Percentiles rank a stretch among this genome's conserved stretches.
Evolutionary conservation across 2,329 filamentous ascomycete genomes (phyloP).

Genomic region (Botrytis medusae): DNA sequence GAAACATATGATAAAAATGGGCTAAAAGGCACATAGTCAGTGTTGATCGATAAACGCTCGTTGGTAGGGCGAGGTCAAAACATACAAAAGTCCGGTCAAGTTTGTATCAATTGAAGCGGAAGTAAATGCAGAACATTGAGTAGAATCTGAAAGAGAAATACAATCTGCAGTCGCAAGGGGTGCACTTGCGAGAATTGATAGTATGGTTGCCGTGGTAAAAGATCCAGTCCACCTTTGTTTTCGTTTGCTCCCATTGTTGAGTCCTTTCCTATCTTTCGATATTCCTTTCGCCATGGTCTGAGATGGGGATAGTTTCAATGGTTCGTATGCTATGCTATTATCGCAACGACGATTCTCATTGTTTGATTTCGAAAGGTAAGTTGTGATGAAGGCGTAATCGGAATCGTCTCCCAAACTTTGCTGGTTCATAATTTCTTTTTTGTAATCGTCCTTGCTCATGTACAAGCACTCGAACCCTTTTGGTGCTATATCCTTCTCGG

Average conservation of each 20-base stretch:
- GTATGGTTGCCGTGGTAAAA: conserved; percentile 32
- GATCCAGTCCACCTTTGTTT: conserved; percentile 29
- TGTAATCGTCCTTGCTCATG: background rate
- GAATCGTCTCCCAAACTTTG: background rate
- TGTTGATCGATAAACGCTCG: conserved; percentile 19
- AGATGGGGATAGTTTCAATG: conserved; percentile 16
- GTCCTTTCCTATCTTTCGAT: conserved; percentile 18
- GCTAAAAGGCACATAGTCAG: conserved; percentile 48
- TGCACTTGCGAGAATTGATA: conserved; percentile 37
- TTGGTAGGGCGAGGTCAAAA: conserved; percentile 33
- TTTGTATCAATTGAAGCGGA: conserved; percentile 62
- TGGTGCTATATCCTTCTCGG: conserved; percentile 2
- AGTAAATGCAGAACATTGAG: conserved; percentile 69
- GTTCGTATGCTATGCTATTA: conserved; percentile 20
- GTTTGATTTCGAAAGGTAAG: conserved; percentile 9
- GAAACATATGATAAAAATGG: conserved; percentile 84
- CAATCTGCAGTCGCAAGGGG: conserved; percentile 44
- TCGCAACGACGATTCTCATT: conserved; percentile 20
- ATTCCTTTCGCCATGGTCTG: conserved; percentile 23
- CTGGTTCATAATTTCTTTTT: conserved; percentile 14
- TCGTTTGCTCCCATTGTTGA: conserved; percentile 25
- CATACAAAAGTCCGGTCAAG: conserved; percentile 65
- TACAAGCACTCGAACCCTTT: background rate
- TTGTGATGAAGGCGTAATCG: background rate
- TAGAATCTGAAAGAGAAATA: conserved; percentile 70